phyloP scores from a whole-genome alignment of 2,329 filamentous ascomycete species.

The Cladosporium halotolerans region DNA sequence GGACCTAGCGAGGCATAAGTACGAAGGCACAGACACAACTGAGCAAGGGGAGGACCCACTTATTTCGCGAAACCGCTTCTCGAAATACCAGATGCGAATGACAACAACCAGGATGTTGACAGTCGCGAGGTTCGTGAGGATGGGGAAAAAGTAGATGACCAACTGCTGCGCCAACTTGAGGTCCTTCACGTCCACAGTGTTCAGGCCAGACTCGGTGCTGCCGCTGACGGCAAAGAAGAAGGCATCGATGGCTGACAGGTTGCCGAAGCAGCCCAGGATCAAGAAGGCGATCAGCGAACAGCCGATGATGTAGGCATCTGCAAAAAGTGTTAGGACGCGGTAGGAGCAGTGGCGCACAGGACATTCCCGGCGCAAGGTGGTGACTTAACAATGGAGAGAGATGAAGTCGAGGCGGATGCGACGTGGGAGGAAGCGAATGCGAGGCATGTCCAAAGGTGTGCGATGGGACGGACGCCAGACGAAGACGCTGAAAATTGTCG shows the following conservation, averaged over 20 bases:
- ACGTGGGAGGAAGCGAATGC: not conserved
- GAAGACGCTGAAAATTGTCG: too few species aligned
- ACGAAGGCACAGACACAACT: too few species aligned
- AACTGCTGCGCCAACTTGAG: slow-evolving; percentile 48
- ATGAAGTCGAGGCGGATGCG: not conserved
- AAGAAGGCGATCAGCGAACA: slow-evolving; percentile 33
- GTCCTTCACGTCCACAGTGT: slow-evolving; percentile 47
- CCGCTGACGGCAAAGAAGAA: slow-evolving; percentile 47
- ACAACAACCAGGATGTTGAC: slow-evolving; percentile 46
- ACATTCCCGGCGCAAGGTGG: not conserved
- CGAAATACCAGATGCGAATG: slow-evolving; percentile 46
- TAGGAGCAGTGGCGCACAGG: not conserved
- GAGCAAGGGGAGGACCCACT: slow-evolving; percentile 22
- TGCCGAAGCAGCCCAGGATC: slow-evolving; percentile 36
- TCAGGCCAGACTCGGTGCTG: slow-evolving; percentile 47
- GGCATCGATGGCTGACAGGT: slow-evolving; percentile 40
- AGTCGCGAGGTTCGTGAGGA: slow-evolving; percentile 45
- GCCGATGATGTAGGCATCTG: slow-evolving; percentile 38
- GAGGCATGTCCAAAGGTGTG: not conserved
- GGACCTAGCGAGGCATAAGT: not conserved
- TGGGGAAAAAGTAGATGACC: slow-evolving; percentile 45
- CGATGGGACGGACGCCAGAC: too few species aligned
- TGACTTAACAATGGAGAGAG: slow-evolving; percentile 2
- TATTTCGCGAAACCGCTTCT: slow-evolving; percentile 38
- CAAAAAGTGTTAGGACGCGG: not conserved